phyloP scores from a whole-genome alignment of 2,329 filamentous ascomycete genomes.

The Bipolaris oryzae region DNA sequence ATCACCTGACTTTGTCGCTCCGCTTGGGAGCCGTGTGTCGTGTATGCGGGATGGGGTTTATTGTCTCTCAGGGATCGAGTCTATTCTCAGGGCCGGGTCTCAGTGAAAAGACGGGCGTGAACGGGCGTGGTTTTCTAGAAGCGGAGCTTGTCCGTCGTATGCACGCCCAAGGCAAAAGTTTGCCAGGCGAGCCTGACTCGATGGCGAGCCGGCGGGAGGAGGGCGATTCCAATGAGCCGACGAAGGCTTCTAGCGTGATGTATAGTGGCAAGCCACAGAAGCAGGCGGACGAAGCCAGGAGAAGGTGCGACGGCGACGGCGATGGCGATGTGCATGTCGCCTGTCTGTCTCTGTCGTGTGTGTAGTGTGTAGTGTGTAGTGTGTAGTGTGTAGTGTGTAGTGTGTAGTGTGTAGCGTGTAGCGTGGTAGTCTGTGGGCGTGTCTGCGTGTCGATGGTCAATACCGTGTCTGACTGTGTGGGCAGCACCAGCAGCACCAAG shows the following conservation, averaged over 20 bases:
- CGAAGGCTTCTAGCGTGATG: conserved; percentile 30
- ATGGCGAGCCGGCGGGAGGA: conserved; percentile 8
- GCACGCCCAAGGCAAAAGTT: conserved; percentile 20
- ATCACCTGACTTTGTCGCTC: not conserved
- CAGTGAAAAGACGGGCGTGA: not conserved
- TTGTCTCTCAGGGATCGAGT: not conserved
- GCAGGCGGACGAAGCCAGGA: conserved; percentile 1
- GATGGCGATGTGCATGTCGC: not conserved
- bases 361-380: not conserved
- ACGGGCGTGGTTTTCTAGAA: conserved; percentile 10
- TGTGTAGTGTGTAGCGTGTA: too few relatives aligned
- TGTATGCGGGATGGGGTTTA: too few relatives aligned
- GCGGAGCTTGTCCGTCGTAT: conserved; percentile 9
- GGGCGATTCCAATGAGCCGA: conserved; percentile 14
- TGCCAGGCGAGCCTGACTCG: conserved; percentile 25
- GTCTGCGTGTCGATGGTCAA: too few relatives aligned
- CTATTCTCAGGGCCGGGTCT: not conserved
- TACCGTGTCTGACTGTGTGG: too few relatives aligned
- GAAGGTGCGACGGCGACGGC: conserved; percentile 10
- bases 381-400: too few relatives aligned
- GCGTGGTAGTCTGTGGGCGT: too few relatives aligned
- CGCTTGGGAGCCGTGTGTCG: not conserved
- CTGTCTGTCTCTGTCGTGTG: not conserved
- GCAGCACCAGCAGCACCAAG: too few relatives aligned
- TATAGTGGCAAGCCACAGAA: conserved; percentile 16